Evolutionary conservation across 1,284 basidiomycete species (phyloP), one percentile per base, ranked within the genome.

Genomic region (Cutaneotrichosporon sp.): DNA sequence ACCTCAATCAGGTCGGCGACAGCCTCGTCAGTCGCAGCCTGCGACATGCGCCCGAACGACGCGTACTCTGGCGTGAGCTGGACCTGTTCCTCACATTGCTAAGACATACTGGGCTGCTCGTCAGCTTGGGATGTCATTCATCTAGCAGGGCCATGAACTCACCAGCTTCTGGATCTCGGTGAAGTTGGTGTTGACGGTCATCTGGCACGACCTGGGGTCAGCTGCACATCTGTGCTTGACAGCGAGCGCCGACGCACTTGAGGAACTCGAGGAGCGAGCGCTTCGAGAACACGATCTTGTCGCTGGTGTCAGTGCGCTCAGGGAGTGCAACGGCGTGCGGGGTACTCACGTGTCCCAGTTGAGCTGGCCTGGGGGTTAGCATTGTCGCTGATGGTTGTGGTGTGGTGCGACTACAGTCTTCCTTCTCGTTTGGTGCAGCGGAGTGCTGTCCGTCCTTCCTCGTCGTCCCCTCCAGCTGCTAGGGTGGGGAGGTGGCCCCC

Each of bases 281-380:
- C 66, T 80, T 80, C 54, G 77, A 77, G 69, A 80, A 80, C 58
- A 79, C 75, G 49, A 79, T 79, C 72, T 79, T 79, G 69, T 79
- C 76, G 56, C 76, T 78, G 60, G 3, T 2, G 50, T 63, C 36
- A 68, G 63, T 20, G 20, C 24, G 24, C 7, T 18, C 18, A 25
- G n/a, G 47, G 25, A 22, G 24, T 54, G 8, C 22, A 60, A n/a
- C n/a, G n/a, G n/a, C n/a, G n/a, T 74, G 60, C n/a, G 25, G 13
- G 14, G 9, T 3, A 31, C 53, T 29, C 54, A 78, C 76, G 68
- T 75, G 70, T 80, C 79, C 79, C 79, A 80, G 65, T 80, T 62
- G 69, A 80, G 67, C 67, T 72, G 72, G 29, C 76, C 78, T 76
- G 38, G 27, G 10, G 16, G 63, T 61, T 45, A 65, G 63, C 22